Percentiles rank a stretch among this genome's conserved stretches.
phyloP scores from a whole-genome alignment of 306 rosid species.

The Acacia crassicarpa region DNA sequence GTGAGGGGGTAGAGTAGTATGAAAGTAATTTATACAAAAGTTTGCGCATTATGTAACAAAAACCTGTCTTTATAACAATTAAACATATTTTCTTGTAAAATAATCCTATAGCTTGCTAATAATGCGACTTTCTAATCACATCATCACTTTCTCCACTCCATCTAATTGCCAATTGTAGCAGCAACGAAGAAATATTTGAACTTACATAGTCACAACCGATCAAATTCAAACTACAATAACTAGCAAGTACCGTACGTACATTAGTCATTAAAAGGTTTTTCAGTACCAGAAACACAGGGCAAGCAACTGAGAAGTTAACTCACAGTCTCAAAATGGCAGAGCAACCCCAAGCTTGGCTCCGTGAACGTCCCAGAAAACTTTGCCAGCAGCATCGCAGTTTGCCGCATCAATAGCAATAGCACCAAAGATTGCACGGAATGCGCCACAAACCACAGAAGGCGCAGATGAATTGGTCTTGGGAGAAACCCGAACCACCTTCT shows the following conservation, averaged over 20 bases:
- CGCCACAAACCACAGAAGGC: constrained; percentile 62
- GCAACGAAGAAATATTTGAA: neutral
- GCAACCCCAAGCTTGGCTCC: constrained; percentile 39
- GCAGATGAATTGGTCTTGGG: constrained; percentile 60
- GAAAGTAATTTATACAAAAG: neutral
- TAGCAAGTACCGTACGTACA: neutral
- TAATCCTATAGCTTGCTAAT: neutral
- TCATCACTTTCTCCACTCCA: neutral
- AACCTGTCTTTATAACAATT: neutral
- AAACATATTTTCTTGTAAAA: neutral
- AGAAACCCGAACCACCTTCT: constrained; percentile 42
- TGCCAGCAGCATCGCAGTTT: constrained; percentile 54
- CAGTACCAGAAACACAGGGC: neutral
- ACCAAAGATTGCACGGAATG: constrained; percentile 71
- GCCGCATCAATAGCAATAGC: constrained; percentile 67
- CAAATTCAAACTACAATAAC: constrained; percentile 10
- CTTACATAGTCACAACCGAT: neutral
- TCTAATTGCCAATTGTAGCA: neutral
- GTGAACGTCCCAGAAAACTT: constrained; percentile 55
- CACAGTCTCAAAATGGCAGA: constrained; percentile 17
- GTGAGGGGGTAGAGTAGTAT: too few relatives aligned
- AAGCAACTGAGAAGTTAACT: neutral
- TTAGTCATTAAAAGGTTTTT: neutral
- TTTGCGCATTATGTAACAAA: neutral
- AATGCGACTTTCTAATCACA: neutral